Evolutionary conservation across 129 eudicot genomes (phyloP).

Genomic region (Lactuca sativa): DNA sequence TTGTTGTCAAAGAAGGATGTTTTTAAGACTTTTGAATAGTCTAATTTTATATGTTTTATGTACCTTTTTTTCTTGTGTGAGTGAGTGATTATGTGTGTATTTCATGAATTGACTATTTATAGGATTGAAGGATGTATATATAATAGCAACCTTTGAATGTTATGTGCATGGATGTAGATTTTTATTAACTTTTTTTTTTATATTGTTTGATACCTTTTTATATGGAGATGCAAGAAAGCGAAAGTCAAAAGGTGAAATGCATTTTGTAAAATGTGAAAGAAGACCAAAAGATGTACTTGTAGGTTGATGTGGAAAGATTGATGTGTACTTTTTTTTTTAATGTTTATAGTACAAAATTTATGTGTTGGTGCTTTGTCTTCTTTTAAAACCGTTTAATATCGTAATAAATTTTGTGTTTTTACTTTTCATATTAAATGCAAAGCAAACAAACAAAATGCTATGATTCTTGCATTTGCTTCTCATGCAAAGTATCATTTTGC

Average conservation of each 20-base stretch:
- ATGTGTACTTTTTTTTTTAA: slow-evolving; percentile 17
- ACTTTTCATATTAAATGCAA: not conserved
- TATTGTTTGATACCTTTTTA: not conserved
- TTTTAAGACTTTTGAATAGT: no score
- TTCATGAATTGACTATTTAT: no score
- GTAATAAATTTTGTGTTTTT: no score
- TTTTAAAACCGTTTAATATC: not conserved
- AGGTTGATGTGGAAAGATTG: slow-evolving; percentile 38
- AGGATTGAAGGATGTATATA: not conserved
- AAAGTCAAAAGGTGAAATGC: slow-evolving; percentile 28
- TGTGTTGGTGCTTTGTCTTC: not conserved
- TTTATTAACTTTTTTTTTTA: not conserved
- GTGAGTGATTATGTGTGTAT: no score
- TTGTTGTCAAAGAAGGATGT: not conserved
- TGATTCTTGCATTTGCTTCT: not conserved
- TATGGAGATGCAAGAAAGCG: slow-evolving; percentile 14
- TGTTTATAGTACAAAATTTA: slow-evolving; percentile 3
- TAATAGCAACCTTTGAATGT: not conserved
- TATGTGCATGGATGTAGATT: not conserved
- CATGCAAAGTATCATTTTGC: not conserved
- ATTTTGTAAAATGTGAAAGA: slow-evolving; percentile 21
- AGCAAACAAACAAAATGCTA: not conserved
- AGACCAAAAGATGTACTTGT: slow-evolving; percentile 38
- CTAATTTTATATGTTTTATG: no score
- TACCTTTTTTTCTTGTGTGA: no score